Conservation (phyloP, 192 early-diverging fungal species). For the Cetraspora pellucida region DNA sequence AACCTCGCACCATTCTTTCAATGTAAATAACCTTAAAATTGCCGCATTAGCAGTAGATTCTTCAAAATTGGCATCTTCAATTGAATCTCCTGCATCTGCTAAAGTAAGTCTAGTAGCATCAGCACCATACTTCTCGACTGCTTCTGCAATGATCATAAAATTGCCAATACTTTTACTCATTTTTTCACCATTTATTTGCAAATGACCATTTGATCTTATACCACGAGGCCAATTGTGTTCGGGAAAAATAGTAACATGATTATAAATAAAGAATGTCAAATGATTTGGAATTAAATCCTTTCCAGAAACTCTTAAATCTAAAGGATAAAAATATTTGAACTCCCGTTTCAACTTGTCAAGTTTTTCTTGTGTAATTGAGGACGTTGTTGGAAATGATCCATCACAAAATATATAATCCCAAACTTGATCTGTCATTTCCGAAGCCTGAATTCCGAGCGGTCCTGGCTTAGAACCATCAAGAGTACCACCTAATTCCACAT, state of each 20-base stretch:
- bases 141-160: slow-evolving; percentile 83
- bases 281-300: slow-evolving; percentile 99
- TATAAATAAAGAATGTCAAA: slow-evolving; percentile 95
- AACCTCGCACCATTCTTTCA: slow-evolving; percentile 90
- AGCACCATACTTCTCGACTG: slow-evolving; percentile 85
- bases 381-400: slow-evolving; percentile 60
- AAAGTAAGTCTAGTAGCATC: slow-evolving; percentile 94
- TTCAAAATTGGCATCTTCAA: slow-evolving; percentile 99
- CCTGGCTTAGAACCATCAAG: slow-evolving; percentile 82
- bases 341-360: slow-evolving; percentile 83
- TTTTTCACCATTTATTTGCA: slow-evolving; percentile 94
- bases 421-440: slow-evolving; percentile 88
- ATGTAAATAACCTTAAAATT: slow-evolving; percentile 87
- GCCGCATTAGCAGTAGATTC: slow-evolving; percentile 92
- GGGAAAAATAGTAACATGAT: slow-evolving; percentile 95
- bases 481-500: slow-evolving; percentile 52
- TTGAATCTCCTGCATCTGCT: slow-evolving; percentile 94
- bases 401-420: slow-evolving; percentile 91
- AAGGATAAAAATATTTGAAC: slow-evolving; percentile 97
- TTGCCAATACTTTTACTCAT: slow-evolving; percentile 99
- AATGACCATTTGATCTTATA: slow-evolving; percentile 91
- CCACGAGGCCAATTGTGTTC: slow-evolving; percentile 84
- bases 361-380: slow-evolving; percentile 63
- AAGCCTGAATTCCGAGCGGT: slow-evolving; percentile 71
- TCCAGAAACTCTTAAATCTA: slow-evolving; percentile 94